Conservation (phyloP, 2,329 filamentous ascomycete species). For the Metarhizium anisopliae region DNA sequence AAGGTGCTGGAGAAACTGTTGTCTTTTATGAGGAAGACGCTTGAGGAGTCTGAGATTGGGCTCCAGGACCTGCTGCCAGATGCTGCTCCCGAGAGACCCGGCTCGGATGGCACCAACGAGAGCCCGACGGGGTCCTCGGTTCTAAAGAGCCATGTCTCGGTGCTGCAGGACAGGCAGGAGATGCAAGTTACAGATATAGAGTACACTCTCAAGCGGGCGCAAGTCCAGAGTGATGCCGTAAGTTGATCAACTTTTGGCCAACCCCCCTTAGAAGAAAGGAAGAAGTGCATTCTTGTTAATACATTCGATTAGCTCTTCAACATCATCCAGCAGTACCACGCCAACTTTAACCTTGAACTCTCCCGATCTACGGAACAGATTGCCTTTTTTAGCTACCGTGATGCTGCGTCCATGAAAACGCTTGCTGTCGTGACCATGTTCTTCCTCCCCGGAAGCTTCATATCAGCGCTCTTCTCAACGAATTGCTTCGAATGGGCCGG, state of each 20-base stretch:
- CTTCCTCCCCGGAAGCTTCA: conserved; percentile 32
- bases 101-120: neutral
- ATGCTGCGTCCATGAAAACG: conserved; percentile 35
- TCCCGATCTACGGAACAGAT: conserved; percentile 21
- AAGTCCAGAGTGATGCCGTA: conserved; percentile 31
- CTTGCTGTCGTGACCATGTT: conserved; percentile 34
- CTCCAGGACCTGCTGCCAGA: neutral
- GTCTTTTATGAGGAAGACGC: conserved; percentile 16
- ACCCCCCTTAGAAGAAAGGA: too few species aligned
- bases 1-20: conserved; percentile 25
- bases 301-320: conserved; percentile 23
- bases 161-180: conserved; percentile 22
- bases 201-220: conserved; percentile 26
- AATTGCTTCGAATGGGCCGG: conserved; percentile 24
- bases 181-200: conserved; percentile 28
- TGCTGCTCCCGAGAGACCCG: neutral
- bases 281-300: conserved; percentile 2
- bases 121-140: conserved; percentile 10
- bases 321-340: conserved; percentile 29
- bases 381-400: conserved; percentile 26
- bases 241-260: conserved; percentile 5
- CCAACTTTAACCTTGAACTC: conserved; percentile 22
- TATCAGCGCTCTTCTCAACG: conserved; percentile 32
- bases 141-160: conserved; percentile 17
- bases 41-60: neutral